Evolutionary conservation across 2,329 filamentous ascomycete species (phyloP).

Genomic region (Phialocephala sp.): DNA sequence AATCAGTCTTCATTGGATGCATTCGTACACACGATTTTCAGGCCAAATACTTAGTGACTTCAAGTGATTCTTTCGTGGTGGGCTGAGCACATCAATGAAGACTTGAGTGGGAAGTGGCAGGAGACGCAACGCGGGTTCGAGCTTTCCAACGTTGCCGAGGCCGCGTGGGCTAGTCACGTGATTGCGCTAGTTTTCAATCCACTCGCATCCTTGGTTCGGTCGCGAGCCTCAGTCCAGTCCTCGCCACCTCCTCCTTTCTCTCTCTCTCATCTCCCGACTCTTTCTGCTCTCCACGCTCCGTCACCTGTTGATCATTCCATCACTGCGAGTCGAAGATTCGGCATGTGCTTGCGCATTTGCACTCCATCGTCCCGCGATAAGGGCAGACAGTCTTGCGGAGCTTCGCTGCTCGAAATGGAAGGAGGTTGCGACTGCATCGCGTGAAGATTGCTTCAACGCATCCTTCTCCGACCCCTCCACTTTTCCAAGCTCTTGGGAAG

Average conservation of each 20-base stretch:
- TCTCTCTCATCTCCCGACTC: background rate
- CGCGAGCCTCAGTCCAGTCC: no score
- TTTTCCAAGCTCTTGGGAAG: background rate
- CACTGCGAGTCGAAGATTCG: background rate
- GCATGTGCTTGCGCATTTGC: slow-evolving; percentile 4
- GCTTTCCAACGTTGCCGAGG: no score
- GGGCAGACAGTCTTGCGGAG: background rate
- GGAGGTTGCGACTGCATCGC: background rate
- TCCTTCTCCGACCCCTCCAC: slow-evolving; percentile 4
- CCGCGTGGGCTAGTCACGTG: no score
- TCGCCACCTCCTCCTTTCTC: background rate
- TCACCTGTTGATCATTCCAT: background rate
- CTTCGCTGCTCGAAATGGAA: slow-evolving; percentile 8
- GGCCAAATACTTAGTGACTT: no score
- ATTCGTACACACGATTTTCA: no score
- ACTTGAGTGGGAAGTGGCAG: no score
- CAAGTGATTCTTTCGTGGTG: no score
- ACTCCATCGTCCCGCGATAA: background rate
- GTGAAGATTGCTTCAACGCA: background rate
- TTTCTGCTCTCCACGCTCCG: background rate
- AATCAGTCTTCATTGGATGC: no score
- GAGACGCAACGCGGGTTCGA: no score
- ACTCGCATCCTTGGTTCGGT: no score
- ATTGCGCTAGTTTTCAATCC: no score
- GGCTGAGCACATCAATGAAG: no score